These are phyloP conservation scores for Tuber microsphaerosporum DNA, from an alignment of 495 filamentous ascomycete species.

Conservation along the genomic window DNA sequence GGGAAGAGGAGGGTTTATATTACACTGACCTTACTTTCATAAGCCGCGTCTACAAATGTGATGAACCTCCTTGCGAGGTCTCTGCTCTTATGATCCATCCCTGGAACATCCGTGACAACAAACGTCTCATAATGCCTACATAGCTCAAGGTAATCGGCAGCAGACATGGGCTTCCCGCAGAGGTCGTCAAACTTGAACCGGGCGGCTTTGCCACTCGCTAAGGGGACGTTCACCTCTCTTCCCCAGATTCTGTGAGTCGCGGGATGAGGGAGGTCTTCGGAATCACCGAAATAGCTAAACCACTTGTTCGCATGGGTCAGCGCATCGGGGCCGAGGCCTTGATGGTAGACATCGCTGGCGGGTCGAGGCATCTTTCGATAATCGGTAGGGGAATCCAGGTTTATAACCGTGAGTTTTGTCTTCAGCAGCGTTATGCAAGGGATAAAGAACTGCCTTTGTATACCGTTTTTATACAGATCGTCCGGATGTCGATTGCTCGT, in stretches of 20 bases:
- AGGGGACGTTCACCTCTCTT: conserved; percentile 75
- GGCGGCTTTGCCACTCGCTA: conserved; percentile 78
- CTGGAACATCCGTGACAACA: conserved; percentile 81
- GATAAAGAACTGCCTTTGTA: conserved; percentile 90
- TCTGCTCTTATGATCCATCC: conserved; percentile 77
- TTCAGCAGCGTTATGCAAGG: conserved; percentile 92
- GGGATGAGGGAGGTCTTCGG: conserved; percentile 66
- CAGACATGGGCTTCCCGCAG: conserved; percentile 76
- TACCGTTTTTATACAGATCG: conserved; percentile 95
- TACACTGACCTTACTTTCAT: conserved; percentile 59
- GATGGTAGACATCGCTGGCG: conserved; percentile 86
- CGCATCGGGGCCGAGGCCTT: conserved; percentile 73
- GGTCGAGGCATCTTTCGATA: conserved; percentile 95
- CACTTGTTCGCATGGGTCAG: conserved; percentile 78
- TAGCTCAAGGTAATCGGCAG: conserved; percentile 91
- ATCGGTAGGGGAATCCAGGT: conserved; percentile 89
- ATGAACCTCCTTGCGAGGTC: conserved; percentile 91
- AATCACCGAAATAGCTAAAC: conserved; percentile 88
- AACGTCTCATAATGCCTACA: conserved; percentile 87
- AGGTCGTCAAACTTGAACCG: conserved; percentile 86
- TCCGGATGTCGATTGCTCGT: conserved; percentile 95
- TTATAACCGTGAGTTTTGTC: conserved; percentile 72
- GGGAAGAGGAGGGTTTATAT: conserved; percentile 4
- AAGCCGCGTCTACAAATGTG: conserved; percentile 93
- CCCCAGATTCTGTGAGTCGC: conserved; percentile 89